phyloP scores from a whole-genome alignment of 768 basidiomycete species.

The Naganishia friedmannii region DNA sequence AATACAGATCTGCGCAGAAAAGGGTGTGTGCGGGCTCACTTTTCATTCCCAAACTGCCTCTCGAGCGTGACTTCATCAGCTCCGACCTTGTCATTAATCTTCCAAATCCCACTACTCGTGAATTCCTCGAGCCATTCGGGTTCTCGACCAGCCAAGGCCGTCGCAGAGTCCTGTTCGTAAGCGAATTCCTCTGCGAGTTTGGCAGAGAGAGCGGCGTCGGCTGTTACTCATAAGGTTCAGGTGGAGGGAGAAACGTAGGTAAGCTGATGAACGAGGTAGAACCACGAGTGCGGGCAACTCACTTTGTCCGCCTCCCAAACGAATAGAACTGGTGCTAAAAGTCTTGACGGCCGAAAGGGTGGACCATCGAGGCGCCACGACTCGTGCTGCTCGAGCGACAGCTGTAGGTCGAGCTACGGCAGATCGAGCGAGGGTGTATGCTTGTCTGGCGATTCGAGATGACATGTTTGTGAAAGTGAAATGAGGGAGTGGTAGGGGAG shows the following conservation, averaged over 20 bases:
- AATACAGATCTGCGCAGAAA: too few relatives aligned
- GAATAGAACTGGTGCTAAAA: slow-evolving; percentile 37
- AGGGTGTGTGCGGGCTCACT: slow-evolving; percentile 59
- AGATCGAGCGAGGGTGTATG: slow-evolving; percentile 16
- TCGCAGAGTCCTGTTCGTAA: slow-evolving; percentile 70
- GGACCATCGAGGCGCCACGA: slow-evolving; percentile 8
- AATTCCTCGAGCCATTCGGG: slow-evolving; percentile 80
- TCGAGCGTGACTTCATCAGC: slow-evolving; percentile 76
- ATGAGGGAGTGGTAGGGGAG: neutral
- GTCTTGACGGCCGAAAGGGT: slow-evolving; percentile 22
- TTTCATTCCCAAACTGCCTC: slow-evolving; percentile 87
- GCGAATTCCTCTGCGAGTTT: slow-evolving; percentile 77
- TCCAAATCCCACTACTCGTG: slow-evolving; percentile 72
- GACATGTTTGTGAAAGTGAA: slow-evolving; percentile 10
- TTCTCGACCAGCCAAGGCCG: slow-evolving; percentile 50
- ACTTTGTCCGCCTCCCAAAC: slow-evolving; percentile 47
- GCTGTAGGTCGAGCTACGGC: slow-evolving; percentile 26
- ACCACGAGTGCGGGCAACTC: slow-evolving; percentile 26
- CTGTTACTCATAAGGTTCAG: slow-evolving; percentile 52
- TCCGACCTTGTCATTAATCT: slow-evolving; percentile 68
- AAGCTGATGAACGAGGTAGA: too few relatives aligned
- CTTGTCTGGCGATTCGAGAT: slow-evolving; percentile 4
- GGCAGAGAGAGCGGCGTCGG: slow-evolving; percentile 69
- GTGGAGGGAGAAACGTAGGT: too few relatives aligned
- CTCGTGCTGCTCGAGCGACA: slow-evolving; percentile 14